phyloP scores from a whole-genome alignment of 306 rosid species.

The Quercus bicolor region DNA sequence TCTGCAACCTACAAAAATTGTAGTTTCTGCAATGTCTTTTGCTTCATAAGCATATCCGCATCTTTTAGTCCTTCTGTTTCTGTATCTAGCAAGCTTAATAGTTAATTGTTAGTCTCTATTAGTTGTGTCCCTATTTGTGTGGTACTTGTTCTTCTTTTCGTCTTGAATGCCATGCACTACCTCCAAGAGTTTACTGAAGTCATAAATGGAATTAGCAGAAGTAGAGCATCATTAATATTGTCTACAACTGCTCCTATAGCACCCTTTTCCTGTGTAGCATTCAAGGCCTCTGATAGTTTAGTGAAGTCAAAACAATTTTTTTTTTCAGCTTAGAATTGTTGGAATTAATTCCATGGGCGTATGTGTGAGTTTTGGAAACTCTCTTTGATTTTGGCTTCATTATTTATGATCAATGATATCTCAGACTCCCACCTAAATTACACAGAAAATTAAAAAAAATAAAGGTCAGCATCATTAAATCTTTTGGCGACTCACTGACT shows the following conservation, averaged over 20 bases:
- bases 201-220: neutral
- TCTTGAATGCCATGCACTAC: neutral
- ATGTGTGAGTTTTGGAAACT: neutral
- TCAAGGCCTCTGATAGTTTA: neutral
- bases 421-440: too few relatives aligned
- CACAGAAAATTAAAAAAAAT: too few relatives aligned
- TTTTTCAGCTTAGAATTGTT: neutral
- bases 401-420: neutral
- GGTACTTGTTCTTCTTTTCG: too few relatives aligned
- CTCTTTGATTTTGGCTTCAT: neutral
- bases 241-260: neutral
- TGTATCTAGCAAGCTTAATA: too few relatives aligned
- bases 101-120: too few relatives aligned
- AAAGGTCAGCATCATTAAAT: too few relatives aligned
- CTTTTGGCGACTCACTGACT: too few relatives aligned
- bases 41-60: too few relatives aligned
- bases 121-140: too few relatives aligned
- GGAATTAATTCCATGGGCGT: neutral
- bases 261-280: neutral
- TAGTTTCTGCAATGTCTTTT: too few relatives aligned
- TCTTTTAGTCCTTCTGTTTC: too few relatives aligned
- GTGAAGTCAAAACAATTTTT: neutral
- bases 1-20: too few relatives aligned
- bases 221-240: neutral
- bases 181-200: neutral